Conservation (phyloP, 2,329 filamentous ascomycete species). For the Ascochyta rabiei region DNA sequence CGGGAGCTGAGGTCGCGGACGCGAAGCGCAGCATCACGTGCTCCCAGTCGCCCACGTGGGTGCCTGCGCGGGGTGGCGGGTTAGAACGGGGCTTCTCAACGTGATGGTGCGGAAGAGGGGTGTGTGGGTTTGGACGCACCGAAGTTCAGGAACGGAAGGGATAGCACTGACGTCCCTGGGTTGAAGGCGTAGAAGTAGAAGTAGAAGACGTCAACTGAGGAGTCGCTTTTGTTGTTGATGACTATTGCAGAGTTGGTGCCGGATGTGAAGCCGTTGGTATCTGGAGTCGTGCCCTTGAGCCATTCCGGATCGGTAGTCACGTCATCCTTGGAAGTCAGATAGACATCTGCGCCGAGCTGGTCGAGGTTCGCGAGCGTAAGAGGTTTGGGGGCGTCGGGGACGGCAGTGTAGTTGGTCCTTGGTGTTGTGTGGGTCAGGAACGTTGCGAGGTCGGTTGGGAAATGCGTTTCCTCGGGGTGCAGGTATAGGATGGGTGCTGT, state of each 20-base stretch:
- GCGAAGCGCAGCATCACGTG: constrained; percentile 71
- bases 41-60: constrained; percentile 72
- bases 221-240: constrained; percentile 61
- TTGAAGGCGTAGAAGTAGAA: constrained; percentile 68
- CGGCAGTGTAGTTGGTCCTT: constrained; percentile 43
- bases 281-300: constrained; percentile 60
- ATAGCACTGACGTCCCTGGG: constrained; percentile 58
- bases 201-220: constrained; percentile 65
- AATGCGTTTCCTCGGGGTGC: constrained; percentile 51
- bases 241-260: constrained; percentile 61
- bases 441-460: constrained; percentile 51
- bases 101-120: no score
- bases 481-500: constrained; percentile 55
- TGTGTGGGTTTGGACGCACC: constrained; percentile 30
- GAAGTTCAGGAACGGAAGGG: constrained; percentile 50
- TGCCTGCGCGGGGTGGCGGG: constrained; percentile 35
- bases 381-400: constrained; percentile 43
- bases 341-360: constrained; percentile 51
- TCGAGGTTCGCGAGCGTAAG: constrained; percentile 53
- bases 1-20: constrained; percentile 55
- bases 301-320: constrained; percentile 50
- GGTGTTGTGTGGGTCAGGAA: constrained; percentile 52
- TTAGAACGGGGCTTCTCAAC: no score
- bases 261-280: constrained; percentile 56
- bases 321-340: constrained; percentile 54